Evolutionary conservation across 306 rosid species (phyloP).

Genomic region (Abrus pulchellus): DNA sequence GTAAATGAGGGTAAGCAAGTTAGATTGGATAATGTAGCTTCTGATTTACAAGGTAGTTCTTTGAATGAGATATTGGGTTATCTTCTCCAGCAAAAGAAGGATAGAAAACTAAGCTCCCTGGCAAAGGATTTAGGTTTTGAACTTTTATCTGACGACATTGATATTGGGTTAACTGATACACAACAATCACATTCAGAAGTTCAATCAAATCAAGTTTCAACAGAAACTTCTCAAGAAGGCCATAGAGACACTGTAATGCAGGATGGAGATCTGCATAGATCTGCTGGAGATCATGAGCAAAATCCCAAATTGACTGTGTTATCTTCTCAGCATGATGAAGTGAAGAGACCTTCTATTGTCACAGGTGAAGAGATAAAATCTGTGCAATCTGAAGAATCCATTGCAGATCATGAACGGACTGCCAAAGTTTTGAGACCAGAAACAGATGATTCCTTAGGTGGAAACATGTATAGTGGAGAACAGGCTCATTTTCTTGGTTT

Average conservation of each 20-base stretch:
- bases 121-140: constrained; percentile 92
- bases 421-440: constrained; percentile 49
- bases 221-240: constrained; percentile 58
- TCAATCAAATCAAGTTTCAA: constrained; percentile 59
- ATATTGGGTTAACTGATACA: constrained; percentile 62
- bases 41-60: constrained; percentile 71
- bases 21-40: constrained; percentile 68
- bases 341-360: constrained; percentile 52
- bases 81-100: constrained; percentile 69
- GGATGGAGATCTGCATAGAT: constrained; percentile 53
- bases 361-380: constrained; percentile 49
- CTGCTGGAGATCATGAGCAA: constrained; percentile 54
- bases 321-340: constrained; percentile 58
- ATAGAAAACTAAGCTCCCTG: constrained; percentile 76
- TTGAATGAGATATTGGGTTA: constrained; percentile 72
- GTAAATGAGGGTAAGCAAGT: constrained; percentile 75
- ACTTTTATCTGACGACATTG: constrained; percentile 88
- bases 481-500: constrained; percentile 59
- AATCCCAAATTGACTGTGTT: constrained; percentile 52
- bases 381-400: constrained; percentile 54
- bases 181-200: constrained; percentile 56
- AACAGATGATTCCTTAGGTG: constrained; percentile 54
- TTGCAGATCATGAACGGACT: constrained; percentile 46
- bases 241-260: constrained; percentile 45
- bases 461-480: constrained; percentile 54